Conservation (phyloP, 2,329 filamentous ascomycete species). For the Monosporascus sp. region DNA sequence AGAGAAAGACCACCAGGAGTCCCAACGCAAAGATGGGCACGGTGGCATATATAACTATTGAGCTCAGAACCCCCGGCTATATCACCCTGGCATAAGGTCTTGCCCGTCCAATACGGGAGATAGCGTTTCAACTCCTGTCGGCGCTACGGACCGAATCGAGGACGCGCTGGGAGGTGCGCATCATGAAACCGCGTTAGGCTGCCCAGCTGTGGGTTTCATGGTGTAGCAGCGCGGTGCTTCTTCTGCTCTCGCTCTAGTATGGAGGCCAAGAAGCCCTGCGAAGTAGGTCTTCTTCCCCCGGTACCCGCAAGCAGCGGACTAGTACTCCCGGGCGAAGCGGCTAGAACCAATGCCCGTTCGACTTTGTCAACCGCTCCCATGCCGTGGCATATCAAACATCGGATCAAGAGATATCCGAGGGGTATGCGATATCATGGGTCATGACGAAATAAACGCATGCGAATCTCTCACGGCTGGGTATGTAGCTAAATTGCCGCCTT, state of each 20-base stretch:
- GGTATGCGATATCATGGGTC: too few species aligned
- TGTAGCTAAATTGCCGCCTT: too few species aligned
- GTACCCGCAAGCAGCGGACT: too few species aligned
- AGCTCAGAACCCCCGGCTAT: background rate
- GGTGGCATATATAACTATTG: constrained; percentile 2
- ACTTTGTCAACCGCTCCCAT: too few species aligned
- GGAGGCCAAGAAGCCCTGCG: too few species aligned
- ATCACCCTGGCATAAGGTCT: background rate
- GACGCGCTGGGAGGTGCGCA: background rate
- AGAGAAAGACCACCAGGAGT: constrained; percentile 10
- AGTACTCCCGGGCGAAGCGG: too few species aligned
- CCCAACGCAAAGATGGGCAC: background rate
- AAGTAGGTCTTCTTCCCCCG: too few species aligned
- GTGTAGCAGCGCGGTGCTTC: background rate
- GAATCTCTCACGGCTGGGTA: too few species aligned
- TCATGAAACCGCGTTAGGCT: background rate
- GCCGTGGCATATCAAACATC: too few species aligned
- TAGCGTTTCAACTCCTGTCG: background rate
- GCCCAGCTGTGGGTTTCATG: background rate
- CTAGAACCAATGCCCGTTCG: too few species aligned
- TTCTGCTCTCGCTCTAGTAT: background rate
- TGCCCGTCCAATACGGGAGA: background rate
- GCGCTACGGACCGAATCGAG: background rate
- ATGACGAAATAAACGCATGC: too few species aligned
- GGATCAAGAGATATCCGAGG: too few species aligned